A percentile compares a stretch with the other conserved stretches of the same genome.
These are phyloP conservation scores for Fraxinus velutina DNA, from an alignment of 305 asterid genomes.

Conservation along the genomic window DNA sequence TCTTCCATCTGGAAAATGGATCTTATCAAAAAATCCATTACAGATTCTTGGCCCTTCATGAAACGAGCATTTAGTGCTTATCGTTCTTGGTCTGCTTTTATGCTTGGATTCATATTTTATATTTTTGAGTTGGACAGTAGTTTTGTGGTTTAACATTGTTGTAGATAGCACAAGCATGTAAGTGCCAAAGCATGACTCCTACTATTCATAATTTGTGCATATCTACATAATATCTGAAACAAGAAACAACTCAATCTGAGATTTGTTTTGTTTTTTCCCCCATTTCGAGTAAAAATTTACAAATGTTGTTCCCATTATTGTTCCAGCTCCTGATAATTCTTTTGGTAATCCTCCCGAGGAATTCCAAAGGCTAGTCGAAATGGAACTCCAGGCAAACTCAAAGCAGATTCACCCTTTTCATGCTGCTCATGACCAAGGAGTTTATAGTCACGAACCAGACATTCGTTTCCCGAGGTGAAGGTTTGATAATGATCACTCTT, in stretches of 20 bases:
- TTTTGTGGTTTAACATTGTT: neutral
- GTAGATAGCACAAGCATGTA: neutral
- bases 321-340: slow-evolving; percentile 28
- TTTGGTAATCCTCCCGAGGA: slow-evolving; percentile 67
- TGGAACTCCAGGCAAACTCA: neutral
- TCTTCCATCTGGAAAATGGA: neutral
- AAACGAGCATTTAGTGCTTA: neutral
- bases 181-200: neutral
- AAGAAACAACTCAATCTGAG: neutral
- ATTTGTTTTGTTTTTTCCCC: neutral
- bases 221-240: neutral
- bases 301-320: neutral
- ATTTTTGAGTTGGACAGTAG: neutral
- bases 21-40: neutral
- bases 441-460: neutral
- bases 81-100: neutral
- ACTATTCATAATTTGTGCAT: neutral
- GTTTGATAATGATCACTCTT: neutral
- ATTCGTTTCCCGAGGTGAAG: neutral
- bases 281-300: neutral
- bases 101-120: neutral
- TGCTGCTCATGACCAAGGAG: neutral
- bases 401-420: neutral
- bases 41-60: neutral
- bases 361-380: slow-evolving; percentile 47